These are phyloP conservation scores for Pythium monospermum DNA, from an alignment of 352 stramenopile species.

Conservation along the genomic window DNA sequence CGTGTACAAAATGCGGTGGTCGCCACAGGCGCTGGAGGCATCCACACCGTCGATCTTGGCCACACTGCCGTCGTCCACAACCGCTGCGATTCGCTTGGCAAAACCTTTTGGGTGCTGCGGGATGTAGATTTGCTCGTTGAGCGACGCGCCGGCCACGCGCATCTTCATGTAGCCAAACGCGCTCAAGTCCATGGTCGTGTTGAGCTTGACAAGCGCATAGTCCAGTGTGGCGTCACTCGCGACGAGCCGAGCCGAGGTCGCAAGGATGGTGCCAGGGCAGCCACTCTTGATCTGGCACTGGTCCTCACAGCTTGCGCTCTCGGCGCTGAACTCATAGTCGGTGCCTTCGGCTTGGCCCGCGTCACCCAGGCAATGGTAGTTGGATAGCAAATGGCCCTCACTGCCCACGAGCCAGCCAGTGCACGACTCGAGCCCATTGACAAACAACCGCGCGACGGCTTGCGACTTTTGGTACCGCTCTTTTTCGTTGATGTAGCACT, in stretches of 20 bases:
- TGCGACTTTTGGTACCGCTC: conserved; percentile 20
- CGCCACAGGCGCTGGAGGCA: conserved; percentile 26
- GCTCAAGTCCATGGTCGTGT: conserved; percentile 18
- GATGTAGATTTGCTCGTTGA: conserved; percentile 41
- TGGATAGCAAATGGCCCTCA: conserved; percentile 73
- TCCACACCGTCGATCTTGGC: conserved; percentile 20
- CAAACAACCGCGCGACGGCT: conserved; percentile 33
- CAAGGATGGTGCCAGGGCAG: conserved; percentile 33
- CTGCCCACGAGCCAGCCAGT: conserved; percentile 73
- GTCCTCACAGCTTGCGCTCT: conserved; percentile 29
- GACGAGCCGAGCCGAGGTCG: conserved; percentile 33
- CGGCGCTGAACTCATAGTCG: conserved; percentile 63
- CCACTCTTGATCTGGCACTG: conserved; percentile 29
- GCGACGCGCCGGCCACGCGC: conserved; percentile 19
- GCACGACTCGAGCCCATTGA: no score
- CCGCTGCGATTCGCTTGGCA: conserved; percentile 30
- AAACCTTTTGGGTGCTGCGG: conserved; percentile 35
- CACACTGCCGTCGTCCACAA: conserved; percentile 26
- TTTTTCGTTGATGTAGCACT: conserved; percentile 34
- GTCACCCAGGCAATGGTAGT: conserved; percentile 71
- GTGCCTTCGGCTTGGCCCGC: conserved; percentile 45
- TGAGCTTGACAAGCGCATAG: conserved; percentile 44
- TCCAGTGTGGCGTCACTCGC: conserved; percentile 25
- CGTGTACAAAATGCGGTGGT: conserved; percentile 33
- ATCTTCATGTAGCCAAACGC: conserved; percentile 32